These are phyloP conservation scores for Thraustochytrium striatum DNA, from an alignment of 352 stramenopile species.

Conservation along the genomic window DNA sequence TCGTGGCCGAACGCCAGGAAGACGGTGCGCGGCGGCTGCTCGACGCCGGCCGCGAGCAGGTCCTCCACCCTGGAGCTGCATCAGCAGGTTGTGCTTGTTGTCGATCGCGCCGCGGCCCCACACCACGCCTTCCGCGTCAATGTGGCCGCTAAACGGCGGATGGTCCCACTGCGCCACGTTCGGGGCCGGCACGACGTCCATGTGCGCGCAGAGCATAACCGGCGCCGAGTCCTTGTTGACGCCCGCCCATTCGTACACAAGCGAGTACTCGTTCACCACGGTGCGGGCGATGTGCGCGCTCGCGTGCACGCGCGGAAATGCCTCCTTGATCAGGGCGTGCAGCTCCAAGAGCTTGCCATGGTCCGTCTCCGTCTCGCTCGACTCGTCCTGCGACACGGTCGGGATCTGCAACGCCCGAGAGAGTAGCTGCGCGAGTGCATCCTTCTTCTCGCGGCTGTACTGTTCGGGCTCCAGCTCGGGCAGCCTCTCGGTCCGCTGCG, in stretches of 20 bases:
- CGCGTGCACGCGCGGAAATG: neutral
- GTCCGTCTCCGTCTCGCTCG: neutral
- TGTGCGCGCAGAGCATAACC: slow-evolving; percentile 55
- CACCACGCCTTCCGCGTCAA: slow-evolving; percentile 51
- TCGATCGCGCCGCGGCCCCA: slow-evolving; percentile 55
- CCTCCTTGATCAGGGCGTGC: neutral
- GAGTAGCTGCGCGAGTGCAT: neutral
- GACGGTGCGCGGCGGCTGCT: slow-evolving; percentile 49
- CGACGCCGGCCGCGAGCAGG: slow-evolving; percentile 45
- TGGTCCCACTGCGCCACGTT: slow-evolving; percentile 43
- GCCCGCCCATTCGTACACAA: slow-evolving; percentile 52
- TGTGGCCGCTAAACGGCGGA: slow-evolving; percentile 49
- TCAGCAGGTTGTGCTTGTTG: slow-evolving; percentile 55
- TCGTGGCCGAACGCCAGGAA: slow-evolving; percentile 55
- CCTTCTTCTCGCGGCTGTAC: neutral
- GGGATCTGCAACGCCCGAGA: neutral
- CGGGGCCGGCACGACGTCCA: slow-evolving; percentile 55
- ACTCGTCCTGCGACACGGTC: neutral
- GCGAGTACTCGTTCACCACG: slow-evolving; percentile 51
- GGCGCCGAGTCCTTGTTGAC: slow-evolving; percentile 32
- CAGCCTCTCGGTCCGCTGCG: neutral
- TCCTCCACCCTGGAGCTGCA: slow-evolving; percentile 48
- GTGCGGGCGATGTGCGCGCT: neutral
- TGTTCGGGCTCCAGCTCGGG: neutral
- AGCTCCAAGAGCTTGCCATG: neutral